Conservation (phyloP, 1,139 yeast species). For the Candida sojae region DNA sequence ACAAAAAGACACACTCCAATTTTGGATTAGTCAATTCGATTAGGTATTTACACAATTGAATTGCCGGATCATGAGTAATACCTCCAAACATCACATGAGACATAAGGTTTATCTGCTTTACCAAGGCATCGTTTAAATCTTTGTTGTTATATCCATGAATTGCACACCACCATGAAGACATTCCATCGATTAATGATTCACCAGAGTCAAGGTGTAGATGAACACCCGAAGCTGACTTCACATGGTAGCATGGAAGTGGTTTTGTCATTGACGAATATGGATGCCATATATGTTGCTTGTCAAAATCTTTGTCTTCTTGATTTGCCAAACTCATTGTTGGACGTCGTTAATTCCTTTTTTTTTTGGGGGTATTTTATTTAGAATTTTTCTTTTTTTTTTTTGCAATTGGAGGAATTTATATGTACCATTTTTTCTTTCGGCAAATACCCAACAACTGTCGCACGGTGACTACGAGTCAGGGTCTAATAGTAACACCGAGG, state of each 20-base stretch:
- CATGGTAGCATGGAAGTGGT: constrained; percentile 1
- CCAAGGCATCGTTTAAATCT: neutral
- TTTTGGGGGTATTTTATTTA: no score
- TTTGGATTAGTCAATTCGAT: neutral
- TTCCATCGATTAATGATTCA: neutral
- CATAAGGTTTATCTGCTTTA: neutral
- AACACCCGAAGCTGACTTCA: neutral
- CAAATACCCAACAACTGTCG: neutral
- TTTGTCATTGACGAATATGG: neutral
- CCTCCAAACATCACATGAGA: constrained; percentile 1
- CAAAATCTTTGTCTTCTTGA: neutral
- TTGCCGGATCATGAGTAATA: neutral
- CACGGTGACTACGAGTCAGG: neutral
- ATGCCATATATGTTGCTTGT: constrained; percentile 1
- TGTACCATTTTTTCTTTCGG: neutral
- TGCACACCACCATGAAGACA: constrained; percentile 2
- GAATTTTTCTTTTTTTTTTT: no score
- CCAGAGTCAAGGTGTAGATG: neutral
- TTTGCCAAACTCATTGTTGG: neutral
- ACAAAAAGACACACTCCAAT: neutral
- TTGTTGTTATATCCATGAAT: neutral
- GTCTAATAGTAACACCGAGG: no score
- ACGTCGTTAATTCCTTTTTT: neutral
- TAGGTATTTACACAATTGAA: neutral
- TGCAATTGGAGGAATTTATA: neutral